Evolutionary conservation across 805 yeast genomes (phyloP), one percentile per base, ranked within the genome.

Genomic region (Saccharomyces eubayanus): DNA sequence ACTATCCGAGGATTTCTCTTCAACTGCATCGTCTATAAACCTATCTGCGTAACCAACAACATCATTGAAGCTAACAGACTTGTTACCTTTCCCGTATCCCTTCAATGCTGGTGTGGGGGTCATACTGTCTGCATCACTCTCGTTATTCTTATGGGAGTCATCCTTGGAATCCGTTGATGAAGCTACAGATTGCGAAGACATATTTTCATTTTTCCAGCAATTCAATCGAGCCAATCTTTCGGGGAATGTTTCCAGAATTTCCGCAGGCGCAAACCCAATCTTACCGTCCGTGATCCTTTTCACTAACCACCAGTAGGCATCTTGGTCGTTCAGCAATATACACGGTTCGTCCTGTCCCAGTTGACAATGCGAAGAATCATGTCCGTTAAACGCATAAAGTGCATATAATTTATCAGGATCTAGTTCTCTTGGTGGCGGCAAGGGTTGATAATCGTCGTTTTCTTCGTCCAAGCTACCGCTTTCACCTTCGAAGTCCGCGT

Each of bases 271-370:
- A 74, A 91, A 94, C 1, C 99, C 99, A 51, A 92, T 83, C 59
- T 83, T 78, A 2, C 84, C 84, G 65, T 83, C 87, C 47, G 66
- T 69, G 46, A 75, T 74, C 56, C 76, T 67, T 62, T 79, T 69
- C 60, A 94, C 92, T 10, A 92, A 74, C 98, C 99, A 94, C 99
- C 99, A 94, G 71, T 94, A 94, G 56, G 88, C 80, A 70, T 94
- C 97, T 49, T 87, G 84, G 65, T 94, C 99, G 65, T 89, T 90
- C 36, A 94, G 72, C 20, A 94, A 72, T 47, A 80, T 74, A 58
- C 95, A 92, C 1, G 95, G 84, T 62, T 89, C 96, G 64, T 92
- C 91, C 59, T 89, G 82, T 21, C 73, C 67, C 10, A 92, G 76
- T 54, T 85, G 82, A 60, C 96, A 86, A 71, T 92, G 99, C 48